Evolutionary conservation across 441 rosid genomes (phyloP).

Genomic region (Populus hybrid): DNA sequence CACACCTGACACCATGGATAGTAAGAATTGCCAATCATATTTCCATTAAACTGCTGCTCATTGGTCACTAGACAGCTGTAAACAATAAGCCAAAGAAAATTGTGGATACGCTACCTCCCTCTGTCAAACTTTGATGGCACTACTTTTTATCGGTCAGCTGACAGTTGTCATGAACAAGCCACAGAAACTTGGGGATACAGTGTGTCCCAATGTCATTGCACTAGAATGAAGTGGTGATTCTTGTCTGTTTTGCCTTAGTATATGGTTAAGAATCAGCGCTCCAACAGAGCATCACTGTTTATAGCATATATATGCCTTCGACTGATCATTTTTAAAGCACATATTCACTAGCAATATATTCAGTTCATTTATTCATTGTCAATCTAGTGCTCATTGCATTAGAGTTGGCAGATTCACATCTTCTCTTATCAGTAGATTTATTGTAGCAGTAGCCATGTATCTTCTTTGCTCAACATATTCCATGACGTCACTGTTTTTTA

Average conservation of each 20-base stretch:
- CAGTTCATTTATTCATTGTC: background rate
- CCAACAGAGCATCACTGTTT: background rate
- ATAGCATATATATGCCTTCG: background rate
- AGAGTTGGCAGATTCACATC: slow-evolving; percentile 1
- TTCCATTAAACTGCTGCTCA: background rate
- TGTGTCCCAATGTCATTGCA: background rate
- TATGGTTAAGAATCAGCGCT: background rate
- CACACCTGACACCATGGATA: background rate
- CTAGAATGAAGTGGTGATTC: background rate
- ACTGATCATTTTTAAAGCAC: background rate
- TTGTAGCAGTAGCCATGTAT: background rate
- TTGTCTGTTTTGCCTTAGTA: background rate
- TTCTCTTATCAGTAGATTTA: background rate
- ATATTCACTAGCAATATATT: background rate
- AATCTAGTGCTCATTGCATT: background rate
- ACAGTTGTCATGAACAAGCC: background rate
- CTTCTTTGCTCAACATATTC: slow-evolving; percentile 14
- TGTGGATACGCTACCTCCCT: background rate
- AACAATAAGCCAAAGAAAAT: background rate
- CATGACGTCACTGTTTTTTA: slow-evolving; percentile 3
- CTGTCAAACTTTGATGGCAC: background rate
- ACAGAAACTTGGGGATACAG: background rate
- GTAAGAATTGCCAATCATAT: background rate
- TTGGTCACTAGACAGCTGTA: background rate
- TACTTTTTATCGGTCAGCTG: background rate